phyloP scores from a whole-genome alignment of 1,139 yeast species.

The Arxiozyma slooffiae region DNA sequence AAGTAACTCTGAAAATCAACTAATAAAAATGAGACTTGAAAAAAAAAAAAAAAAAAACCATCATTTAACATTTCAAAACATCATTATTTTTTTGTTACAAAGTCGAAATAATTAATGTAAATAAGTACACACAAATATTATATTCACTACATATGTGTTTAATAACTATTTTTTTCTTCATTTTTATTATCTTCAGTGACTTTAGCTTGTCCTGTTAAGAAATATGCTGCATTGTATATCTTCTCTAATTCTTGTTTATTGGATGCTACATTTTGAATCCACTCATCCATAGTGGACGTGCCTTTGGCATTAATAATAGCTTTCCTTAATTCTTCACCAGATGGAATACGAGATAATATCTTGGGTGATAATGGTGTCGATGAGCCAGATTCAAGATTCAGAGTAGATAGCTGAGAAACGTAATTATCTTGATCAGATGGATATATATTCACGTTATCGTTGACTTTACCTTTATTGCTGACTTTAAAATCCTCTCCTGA shows the following conservation, averaged over 20 bases:
- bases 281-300: slow-evolving; percentile 57
- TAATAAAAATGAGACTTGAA: background rate
- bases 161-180: too few species aligned
- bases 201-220: background rate
- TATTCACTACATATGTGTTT: background rate
- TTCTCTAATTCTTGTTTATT: slow-evolving; percentile 46
- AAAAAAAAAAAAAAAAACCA: too few species aligned
- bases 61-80: background rate
- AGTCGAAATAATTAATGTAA: too few species aligned
- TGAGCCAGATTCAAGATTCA: background rate
- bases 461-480: background rate
- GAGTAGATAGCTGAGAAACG: background rate
- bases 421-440: background rate
- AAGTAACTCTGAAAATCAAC: too few species aligned
- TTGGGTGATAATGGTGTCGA: background rate
- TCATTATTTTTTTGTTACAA: too few species aligned
- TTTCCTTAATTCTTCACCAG: slow-evolving; percentile 67
- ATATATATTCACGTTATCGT: background rate
- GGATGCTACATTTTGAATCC: slow-evolving; percentile 54
- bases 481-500: background rate
- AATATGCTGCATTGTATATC: slow-evolving; percentile 35
- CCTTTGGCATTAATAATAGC: slow-evolving; percentile 75
- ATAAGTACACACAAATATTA: background rate
- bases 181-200: background rate
- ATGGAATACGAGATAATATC: slow-evolving; percentile 37